Conservation (phyloP, 1,284 basidiomycete species). For the Melampsora americana region DNA sequence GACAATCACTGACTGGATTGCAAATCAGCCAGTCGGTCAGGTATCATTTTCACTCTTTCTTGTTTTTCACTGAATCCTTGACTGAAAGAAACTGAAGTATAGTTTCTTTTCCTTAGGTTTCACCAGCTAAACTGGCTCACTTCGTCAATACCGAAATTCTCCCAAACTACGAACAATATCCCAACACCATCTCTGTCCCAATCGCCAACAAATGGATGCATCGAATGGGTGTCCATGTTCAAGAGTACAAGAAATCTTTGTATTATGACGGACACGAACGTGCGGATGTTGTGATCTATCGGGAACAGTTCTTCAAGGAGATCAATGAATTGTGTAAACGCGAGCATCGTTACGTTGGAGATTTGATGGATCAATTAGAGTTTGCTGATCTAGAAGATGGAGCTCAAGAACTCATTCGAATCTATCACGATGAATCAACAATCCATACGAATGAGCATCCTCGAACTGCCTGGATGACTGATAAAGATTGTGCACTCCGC, state of each 20-base stretch:
- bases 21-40: not conserved
- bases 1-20: not conserved
- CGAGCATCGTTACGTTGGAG: too few relatives aligned
- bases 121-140: too few relatives aligned
- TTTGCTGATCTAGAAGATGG: too few relatives aligned
- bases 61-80: not conserved
- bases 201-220: conserved; percentile 10
- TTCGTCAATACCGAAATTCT: too few relatives aligned
- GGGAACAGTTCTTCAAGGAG: conserved; percentile 9
- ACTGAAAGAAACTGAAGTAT: too few relatives aligned
- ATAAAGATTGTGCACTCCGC: too few relatives aligned
- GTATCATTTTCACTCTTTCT: not conserved
- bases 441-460: too few relatives aligned
- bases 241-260: conserved; percentile 9
- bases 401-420: not conserved
- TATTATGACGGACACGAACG: conserved; percentile 16
- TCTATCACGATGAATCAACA: too few relatives aligned
- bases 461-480: too few relatives aligned
- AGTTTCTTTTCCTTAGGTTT: not conserved
- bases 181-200: too few relatives aligned
- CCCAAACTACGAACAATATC: too few relatives aligned
- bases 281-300: not conserved
- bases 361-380: too few relatives aligned
- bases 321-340: not conserved
- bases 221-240: not conserved